Base-by-base conservation (phyloP, 306 rosid species). In the Quercus suber region DNA sequence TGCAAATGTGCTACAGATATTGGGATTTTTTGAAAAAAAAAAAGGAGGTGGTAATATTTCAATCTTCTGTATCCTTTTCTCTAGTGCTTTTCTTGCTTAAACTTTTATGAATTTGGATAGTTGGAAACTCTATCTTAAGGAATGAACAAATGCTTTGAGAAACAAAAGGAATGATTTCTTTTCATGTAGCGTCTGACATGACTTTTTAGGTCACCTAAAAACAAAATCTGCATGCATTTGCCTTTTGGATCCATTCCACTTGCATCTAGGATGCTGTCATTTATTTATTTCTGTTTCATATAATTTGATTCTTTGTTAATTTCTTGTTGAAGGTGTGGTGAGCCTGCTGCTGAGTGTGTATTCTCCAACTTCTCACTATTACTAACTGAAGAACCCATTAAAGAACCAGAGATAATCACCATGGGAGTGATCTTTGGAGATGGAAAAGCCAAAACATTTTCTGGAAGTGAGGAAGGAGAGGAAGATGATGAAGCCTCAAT, bases 351-450 rank as follows among this genome's bases (percentile, higher is more conserved):
- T 6, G 87, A 92, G 89, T 27, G 89, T 70, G 76, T 94, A 82
- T 94, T 92, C 89, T 87, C 91, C 1, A 88, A 92, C 83, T 91
- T 94, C 85, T 79, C 95, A 3, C 86, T 94, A 67, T 80, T 92
- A 81, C 90, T 93, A 73, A 69, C 86, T 3, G 93, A 91, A 41
- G 93, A 93, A 74, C 97, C 90, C 6, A 5, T 91, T 68, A 80
- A 83, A 37, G 97, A 91, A 73, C 95, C 95, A 1, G 91, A 91
- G 41, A 82, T 84, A 68, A 84, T 91, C 64, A 83, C 91, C 71
- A 18, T 95, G 86, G 94, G 94, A 75, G 71, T 80, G 55, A 76
- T 95, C 21, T 83, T 63, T 31, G 94, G 94, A 71, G 89, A 81
- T 51, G 87, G 86, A 75, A 84, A 80, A 73, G 51, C 41, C 79